Evolutionary conservation across 2,329 filamentous ascomycete genomes (phyloP).

Genomic region (Arthrinium puccinioides): DNA sequence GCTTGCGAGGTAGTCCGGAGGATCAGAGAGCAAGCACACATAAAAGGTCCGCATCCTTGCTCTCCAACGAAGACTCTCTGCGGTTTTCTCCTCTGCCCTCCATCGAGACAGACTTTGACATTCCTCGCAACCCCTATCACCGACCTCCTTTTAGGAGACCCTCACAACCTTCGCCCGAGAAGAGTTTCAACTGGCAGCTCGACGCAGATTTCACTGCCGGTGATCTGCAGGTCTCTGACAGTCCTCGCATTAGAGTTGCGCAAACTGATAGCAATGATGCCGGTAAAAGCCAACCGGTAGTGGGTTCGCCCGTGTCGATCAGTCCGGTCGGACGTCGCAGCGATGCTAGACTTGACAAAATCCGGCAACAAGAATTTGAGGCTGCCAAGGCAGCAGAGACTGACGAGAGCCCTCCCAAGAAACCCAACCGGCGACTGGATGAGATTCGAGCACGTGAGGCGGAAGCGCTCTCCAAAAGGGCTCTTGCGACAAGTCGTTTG

Average conservation of each 20-base stretch:
- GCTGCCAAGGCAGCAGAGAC: conserved; percentile 17
- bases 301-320: conserved; percentile 5
- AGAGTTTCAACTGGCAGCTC: conserved; percentile 47
- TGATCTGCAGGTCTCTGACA: conserved; percentile 48
- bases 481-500: conserved; percentile 40
- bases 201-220: conserved; percentile 51
- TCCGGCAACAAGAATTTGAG: conserved; percentile 26
- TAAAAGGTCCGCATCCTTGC: not conserved
- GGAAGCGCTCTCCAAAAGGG: conserved; percentile 35
- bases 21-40: not conserved
- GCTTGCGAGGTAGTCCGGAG: not conserved
- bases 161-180: conserved; percentile 33
- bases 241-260: conserved; percentile 40
- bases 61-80: not conserved
- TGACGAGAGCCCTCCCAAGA: conserved; percentile 8
- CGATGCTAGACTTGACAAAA: conserved; percentile 27
- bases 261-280: conserved; percentile 11
- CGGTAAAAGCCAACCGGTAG: conserved; percentile 1
- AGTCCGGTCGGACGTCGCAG: conserved; percentile 13
- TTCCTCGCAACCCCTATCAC: not conserved
- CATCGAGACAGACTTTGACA: not conserved
- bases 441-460: conserved; percentile 38
- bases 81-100: conserved; percentile 2
- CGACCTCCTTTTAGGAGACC: not conserved
- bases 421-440: conserved; percentile 38